Evolutionary conservation across 1,284 basidiomycete species (phyloP).

Genomic region (Grifola frondosa): DNA sequence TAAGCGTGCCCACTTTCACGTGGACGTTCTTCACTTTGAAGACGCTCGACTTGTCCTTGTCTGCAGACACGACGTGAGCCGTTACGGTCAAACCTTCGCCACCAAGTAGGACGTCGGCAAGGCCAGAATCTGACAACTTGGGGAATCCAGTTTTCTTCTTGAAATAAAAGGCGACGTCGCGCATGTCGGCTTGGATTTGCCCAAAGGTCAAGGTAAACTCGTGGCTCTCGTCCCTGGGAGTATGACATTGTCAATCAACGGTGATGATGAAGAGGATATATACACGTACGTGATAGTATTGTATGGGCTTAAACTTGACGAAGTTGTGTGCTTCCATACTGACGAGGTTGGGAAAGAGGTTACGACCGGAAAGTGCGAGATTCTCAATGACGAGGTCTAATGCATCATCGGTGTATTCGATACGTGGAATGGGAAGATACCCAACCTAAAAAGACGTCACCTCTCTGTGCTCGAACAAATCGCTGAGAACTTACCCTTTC

Average conservation of each 20-base stretch:
- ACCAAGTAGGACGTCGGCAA: constrained; percentile 88
- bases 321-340: constrained; percentile 83
- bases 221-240: constrained; percentile 58
- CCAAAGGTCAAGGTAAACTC: constrained; percentile 70
- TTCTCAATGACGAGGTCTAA: constrained; percentile 93
- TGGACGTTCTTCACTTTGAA: constrained; percentile 80
- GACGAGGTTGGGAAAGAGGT: constrained; percentile 81
- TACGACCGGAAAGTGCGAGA: constrained; percentile 82
- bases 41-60: constrained; percentile 65
- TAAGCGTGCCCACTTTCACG: constrained; percentile 83
- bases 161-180: constrained; percentile 89
- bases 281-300: constrained; percentile 37
- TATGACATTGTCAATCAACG: constrained; percentile 21
- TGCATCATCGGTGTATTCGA: constrained; percentile 84
- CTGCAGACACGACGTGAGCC: constrained; percentile 63
- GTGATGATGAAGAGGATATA: not conserved
- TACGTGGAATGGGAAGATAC: constrained; percentile 87
- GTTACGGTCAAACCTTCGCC: constrained; percentile 74
- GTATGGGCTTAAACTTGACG: constrained; percentile 81
- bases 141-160: constrained; percentile 76
- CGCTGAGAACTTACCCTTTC: constrained; percentile 55
- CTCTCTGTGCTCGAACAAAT: too few relatives aligned
- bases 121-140: constrained; percentile 84
- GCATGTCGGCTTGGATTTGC: constrained; percentile 94
- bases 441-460: constrained; percentile 58